phyloP scores from a whole-genome alignment of 345 rosid species.

The Camelina hispida region DNA sequence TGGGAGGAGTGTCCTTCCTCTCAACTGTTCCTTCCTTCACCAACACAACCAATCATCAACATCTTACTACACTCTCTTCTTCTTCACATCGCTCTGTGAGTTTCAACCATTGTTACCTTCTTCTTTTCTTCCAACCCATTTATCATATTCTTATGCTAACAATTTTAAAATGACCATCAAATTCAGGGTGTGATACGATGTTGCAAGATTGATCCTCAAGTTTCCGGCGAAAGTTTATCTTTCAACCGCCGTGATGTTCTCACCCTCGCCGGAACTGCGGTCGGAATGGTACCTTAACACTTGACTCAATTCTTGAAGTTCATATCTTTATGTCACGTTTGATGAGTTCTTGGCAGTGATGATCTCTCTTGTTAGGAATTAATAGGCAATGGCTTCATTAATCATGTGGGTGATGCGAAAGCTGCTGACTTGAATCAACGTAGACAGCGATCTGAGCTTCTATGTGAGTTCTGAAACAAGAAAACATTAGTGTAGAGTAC shows the following conservation, averaged over 20 bases:
- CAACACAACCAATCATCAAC: constrained; percentile 36
- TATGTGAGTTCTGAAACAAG: constrained; percentile 51
- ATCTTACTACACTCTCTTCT: constrained; percentile 34
- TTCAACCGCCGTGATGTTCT: constrained; percentile 66
- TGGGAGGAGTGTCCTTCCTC: constrained; percentile 59
- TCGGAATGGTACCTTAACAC: constrained; percentile 61
- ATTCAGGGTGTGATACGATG: constrained; percentile 60
- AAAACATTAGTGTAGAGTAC: neutral
- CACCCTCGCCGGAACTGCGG: constrained; percentile 57
- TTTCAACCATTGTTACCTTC: constrained; percentile 40
- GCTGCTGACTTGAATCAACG: constrained; percentile 94
- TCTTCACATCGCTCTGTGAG: constrained; percentile 41
- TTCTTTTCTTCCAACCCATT: constrained; percentile 1
- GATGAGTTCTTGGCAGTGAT: constrained; percentile 68
- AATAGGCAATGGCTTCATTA: constrained; percentile 59
- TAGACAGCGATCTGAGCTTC: constrained; percentile 87
- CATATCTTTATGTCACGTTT: constrained; percentile 26
- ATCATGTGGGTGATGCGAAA: constrained; percentile 59
- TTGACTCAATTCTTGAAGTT: neutral
- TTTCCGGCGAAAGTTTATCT: constrained; percentile 20
- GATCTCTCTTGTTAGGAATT: constrained; percentile 68
- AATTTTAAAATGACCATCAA: constrained; percentile 12
- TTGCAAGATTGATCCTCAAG: constrained; percentile 48
- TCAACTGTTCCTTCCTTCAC: constrained; percentile 58
- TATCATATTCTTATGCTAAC: neutral